Evolutionary conservation across 331 rosid genomes (phyloP).

Genomic region (Pyracantha coccinea): DNA sequence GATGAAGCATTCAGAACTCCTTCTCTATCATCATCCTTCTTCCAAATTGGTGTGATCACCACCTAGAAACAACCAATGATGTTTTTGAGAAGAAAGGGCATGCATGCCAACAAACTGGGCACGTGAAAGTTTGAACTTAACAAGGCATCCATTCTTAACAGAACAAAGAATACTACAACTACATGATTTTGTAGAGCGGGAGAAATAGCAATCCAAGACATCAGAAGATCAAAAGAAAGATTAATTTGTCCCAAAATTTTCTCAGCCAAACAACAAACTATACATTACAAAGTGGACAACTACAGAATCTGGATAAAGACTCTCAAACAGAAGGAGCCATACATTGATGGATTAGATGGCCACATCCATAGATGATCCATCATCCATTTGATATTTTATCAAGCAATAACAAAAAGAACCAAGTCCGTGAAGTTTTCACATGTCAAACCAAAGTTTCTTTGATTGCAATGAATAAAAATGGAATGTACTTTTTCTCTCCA

Average conservation of each 20-base stretch:
- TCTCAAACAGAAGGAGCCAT: background rate
- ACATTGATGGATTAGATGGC: background rate
- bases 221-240: background rate
- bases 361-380: background rate
- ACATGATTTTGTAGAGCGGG: background rate
- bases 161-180: background rate
- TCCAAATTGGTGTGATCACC: conserved; percentile 92
- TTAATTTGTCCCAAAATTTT: background rate
- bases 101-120: background rate
- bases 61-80: conserved; percentile 45
- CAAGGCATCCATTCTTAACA: background rate
- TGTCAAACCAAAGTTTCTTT: background rate
- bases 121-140: background rate
- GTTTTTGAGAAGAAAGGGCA: background rate
- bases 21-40: conserved; percentile 66
- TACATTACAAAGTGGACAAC: background rate
- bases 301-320: background rate
- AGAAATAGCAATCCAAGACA: background rate
- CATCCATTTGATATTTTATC: background rate
- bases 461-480: too few relatives aligned
- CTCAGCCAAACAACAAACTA: background rate
- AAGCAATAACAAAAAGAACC: background rate
- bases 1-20: conserved; percentile 64
- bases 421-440: too few relatives aligned
- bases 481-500: background rate